These are phyloP conservation scores for Aeschynomene evenia DNA, from an alignment of 306 rosid species.

Conservation along the genomic window DNA sequence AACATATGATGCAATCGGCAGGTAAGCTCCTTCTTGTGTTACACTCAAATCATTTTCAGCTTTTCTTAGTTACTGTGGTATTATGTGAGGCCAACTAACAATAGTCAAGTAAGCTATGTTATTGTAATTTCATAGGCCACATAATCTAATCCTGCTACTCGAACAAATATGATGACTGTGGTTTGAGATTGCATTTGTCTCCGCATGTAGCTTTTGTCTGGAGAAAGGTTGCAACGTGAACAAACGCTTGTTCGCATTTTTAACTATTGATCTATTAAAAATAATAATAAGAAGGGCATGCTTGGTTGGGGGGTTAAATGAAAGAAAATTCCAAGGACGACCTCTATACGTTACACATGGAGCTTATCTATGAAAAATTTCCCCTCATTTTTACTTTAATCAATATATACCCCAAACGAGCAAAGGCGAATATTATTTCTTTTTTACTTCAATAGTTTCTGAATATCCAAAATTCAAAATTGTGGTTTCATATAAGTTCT, in stretches of 20 bases:
- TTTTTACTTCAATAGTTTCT: background rate
- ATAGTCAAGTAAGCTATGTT: background rate
- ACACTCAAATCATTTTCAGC: background rate
- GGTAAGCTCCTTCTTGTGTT: conserved; percentile 46
- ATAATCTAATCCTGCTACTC: background rate
- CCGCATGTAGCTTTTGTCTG: background rate
- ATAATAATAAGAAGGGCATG: background rate
- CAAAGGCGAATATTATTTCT: background rate
- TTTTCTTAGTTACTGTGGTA: background rate
- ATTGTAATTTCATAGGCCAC: background rate
- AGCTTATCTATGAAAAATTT: too few species aligned
- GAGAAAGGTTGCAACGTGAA: background rate
- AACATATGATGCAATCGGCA: conserved; percentile 91
- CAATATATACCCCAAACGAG: too few species aligned
- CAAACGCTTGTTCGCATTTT: background rate
- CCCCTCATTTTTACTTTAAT: too few species aligned
- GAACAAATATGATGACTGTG: conserved; percentile 1
- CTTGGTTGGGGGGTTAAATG: too few species aligned
- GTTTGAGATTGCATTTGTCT: conserved; percentile 1
- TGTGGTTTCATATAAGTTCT: background rate
- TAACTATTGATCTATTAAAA: background rate
- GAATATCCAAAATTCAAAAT: background rate
- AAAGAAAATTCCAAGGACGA: too few species aligned
- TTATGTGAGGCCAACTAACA: background rate
- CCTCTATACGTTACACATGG: too few species aligned